Conservation (phyloP, 1,284 basidiomycete genomes). For the Jaminaea rosea region DNA sequence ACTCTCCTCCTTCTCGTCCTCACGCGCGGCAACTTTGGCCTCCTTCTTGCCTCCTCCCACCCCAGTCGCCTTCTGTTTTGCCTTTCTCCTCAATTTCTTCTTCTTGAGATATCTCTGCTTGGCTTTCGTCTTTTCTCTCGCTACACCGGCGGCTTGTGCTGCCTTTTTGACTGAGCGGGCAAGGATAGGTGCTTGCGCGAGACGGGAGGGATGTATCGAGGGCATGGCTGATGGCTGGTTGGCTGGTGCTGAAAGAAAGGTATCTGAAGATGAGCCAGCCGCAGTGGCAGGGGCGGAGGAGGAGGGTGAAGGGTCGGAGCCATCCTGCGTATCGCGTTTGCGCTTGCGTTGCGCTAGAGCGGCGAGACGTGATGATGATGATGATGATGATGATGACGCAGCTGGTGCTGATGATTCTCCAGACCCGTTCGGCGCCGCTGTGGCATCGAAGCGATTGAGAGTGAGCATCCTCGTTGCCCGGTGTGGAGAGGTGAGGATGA, state of each 20-base stretch:
- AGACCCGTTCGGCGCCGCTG: conserved; percentile 4
- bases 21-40: neutral
- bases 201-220: conserved; percentile 29
- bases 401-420: neutral
- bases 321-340: neutral
- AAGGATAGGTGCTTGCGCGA: conserved; percentile 21
- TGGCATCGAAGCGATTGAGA: conserved; percentile 25
- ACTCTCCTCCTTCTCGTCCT: neutral
- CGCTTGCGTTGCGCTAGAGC: conserved; percentile 4
- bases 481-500: no score
- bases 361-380: conserved; percentile 2
- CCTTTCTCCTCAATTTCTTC: conserved; percentile 39
- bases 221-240: neutral
- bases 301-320: neutral
- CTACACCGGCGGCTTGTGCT: conserved; percentile 6
- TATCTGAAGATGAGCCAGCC: conserved; percentile 1
- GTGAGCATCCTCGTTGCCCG: conserved; percentile 36
- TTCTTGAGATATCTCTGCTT: conserved; percentile 40
- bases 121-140: conserved; percentile 36
- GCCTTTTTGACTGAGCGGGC: conserved; percentile 20
- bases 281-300: neutral
- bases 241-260: neutral
- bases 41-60: neutral
- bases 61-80: conserved; percentile 12
- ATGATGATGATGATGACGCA: neutral